Conservation (phyloP, 2,329 filamentous ascomycete species). For the Chrysoporthe deuterocubensis region DNA sequence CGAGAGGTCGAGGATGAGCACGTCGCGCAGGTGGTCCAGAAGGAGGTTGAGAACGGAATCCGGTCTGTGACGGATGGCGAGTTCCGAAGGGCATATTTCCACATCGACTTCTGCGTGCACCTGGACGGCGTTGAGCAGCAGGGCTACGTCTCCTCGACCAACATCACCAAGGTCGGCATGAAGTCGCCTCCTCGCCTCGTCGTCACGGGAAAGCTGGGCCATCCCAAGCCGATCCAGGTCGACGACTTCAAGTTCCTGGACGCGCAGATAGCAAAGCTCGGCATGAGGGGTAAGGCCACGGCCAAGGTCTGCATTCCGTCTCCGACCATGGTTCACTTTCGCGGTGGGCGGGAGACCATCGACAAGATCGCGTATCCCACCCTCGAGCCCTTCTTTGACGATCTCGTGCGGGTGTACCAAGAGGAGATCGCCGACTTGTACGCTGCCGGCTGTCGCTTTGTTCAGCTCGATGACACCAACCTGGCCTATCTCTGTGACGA, state of each 20-base stretch:
- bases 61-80: conserved; percentile 59
- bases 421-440: conserved; percentile 57
- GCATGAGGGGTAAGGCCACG: conserved; percentile 41
- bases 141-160: conserved; percentile 48
- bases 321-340: conserved; percentile 65
- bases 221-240: conserved; percentile 58
- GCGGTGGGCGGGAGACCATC: conserved; percentile 57
- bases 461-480: conserved; percentile 64
- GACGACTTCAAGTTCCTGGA: conserved; percentile 60
- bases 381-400: conserved; percentile 59
- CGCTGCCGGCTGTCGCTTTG: conserved; percentile 57
- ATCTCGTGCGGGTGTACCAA: conserved; percentile 59
- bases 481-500: conserved; percentile 63
- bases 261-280: conserved; percentile 44
- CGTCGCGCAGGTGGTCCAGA: conserved; percentile 51
- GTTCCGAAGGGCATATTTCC: conserved; percentile 61
- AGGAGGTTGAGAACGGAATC: conserved; percentile 53
- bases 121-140: conserved; percentile 56
- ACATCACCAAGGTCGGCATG: conserved; percentile 51
- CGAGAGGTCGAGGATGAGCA: conserved; percentile 55
- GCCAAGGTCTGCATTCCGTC: conserved; percentile 62
- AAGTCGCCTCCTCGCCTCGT: conserved; percentile 55
- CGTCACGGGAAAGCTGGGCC: conserved; percentile 58
- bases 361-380: conserved; percentile 56
- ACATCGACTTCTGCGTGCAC: conserved; percentile 61